Evolutionary conservation across 768 basidiomycete genomes (phyloP).

Genomic region (Paxillus involutus): DNA sequence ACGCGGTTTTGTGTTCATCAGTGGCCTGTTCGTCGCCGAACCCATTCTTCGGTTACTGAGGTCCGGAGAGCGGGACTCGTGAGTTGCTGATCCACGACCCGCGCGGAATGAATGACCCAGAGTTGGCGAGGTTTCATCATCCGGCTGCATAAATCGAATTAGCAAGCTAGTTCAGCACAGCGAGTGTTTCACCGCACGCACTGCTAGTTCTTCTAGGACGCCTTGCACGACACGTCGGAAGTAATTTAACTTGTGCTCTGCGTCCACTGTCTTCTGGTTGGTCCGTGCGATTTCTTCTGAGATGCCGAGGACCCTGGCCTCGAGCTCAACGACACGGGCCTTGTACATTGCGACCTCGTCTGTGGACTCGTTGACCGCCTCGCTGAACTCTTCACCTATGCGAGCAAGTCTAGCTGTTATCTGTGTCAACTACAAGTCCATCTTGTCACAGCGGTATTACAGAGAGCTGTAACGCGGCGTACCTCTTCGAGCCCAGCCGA

Average conservation of each 20-base stretch:
- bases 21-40: background rate
- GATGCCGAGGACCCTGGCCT: constrained; percentile 29
- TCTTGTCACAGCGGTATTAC: background rate
- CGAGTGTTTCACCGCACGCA: constrained; percentile 23
- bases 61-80: background rate
- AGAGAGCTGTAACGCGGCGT: background rate
- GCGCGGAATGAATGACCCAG: constrained; percentile 11
- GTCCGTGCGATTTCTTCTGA: constrained; percentile 23
- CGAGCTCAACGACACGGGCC: constrained; percentile 37
- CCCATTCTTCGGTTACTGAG: background rate
- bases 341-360: constrained; percentile 22
- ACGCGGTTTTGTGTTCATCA: background rate
- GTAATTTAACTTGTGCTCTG: constrained; percentile 30
- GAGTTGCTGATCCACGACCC: background rate
- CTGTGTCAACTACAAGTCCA: constrained; percentile 20
- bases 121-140: constrained; percentile 15
- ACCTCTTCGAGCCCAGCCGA: constrained; percentile 30
- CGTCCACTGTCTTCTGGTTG: constrained; percentile 35
- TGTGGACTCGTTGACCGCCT: constrained; percentile 16
- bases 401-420: constrained; percentile 25
- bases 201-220: constrained; percentile 42
- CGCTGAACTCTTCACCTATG: constrained; percentile 33
- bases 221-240: constrained; percentile 42
- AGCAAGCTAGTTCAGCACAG: background rate
- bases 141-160: constrained; percentile 14